Base-by-base conservation (phyloP, 106 monocot genomes). In the Narthecium ossifragum region DNA sequence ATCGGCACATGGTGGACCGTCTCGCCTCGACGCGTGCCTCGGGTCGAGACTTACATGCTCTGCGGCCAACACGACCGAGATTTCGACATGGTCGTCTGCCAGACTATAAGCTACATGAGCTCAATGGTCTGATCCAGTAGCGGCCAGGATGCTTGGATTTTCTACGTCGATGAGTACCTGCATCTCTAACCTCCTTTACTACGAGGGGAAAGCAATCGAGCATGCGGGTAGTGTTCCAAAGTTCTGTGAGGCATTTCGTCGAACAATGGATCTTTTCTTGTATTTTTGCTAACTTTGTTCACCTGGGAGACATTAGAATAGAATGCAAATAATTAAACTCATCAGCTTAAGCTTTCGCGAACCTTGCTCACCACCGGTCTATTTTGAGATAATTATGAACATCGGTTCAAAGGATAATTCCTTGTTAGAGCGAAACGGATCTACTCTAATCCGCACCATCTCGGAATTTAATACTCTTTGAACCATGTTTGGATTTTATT, bases 1-100 rank as follows among this genome's bases (percentile, higher is more conserved):
- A 75, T 66, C 22, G 31, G 34, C 12, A 29, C 34, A 18, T 83
- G 78, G 69, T 55, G 58, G 15, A 75, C 64, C 0, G 70, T 83
- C 1, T 78, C 83, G 1, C 1, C 46, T 6, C 62, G 60, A 13
- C 74, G 74, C 41, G 14, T 78, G 40, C 11, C 26, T n/a, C 60
- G 77, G 39, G 63, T 82, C 20, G 68, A 76, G 69, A 0, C 9
- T 13, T 43, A 43, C 43, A 43, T 43, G 43, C 43, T 43, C 12
- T 1, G 43, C 11, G 43, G 43, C 1, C 43, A 43, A 43, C 18
- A 43, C 43, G 10, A 43, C 43, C 6, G 43, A 13, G 43, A 43
- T 43, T 13, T 43, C 11, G 43, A 43, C 4, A 43, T 43, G 43
- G 43, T 43, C 12, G 43, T 43, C 10, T 13, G 12, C 18, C 43